phyloP scores from a whole-genome alignment of 495 filamentous ascomycete species.

The Penicillium waksmanii region DNA sequence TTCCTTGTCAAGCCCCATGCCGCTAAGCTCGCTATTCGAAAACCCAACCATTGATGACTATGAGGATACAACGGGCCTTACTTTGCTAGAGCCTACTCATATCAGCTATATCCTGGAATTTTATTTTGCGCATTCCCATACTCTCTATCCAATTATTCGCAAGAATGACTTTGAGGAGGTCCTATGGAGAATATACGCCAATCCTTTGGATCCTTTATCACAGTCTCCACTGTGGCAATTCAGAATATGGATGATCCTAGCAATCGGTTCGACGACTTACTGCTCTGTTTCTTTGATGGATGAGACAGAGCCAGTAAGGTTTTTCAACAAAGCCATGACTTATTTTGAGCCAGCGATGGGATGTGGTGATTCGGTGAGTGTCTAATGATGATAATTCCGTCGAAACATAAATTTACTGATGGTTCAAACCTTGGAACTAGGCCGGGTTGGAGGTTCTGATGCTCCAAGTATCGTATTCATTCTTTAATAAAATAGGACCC shows the following conservation, averaged over 20 bases:
- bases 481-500: constrained; percentile 47
- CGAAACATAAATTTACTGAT: not conserved
- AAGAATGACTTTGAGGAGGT: constrained; percentile 33
- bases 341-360: constrained; percentile 42
- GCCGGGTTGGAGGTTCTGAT: constrained; percentile 42
- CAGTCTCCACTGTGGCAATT: constrained; percentile 38
- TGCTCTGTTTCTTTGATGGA: constrained; percentile 43
- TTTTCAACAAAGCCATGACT: constrained; percentile 42
- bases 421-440: constrained; percentile 21
- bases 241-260: constrained; percentile 46
- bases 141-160: constrained; percentile 42
- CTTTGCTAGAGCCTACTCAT: constrained; percentile 27
- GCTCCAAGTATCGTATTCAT: constrained; percentile 47
- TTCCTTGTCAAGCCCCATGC: constrained; percentile 22
- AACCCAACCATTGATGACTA: constrained; percentile 20
- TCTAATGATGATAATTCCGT: not conserved
- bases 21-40: constrained; percentile 24
- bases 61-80: constrained; percentile 22
- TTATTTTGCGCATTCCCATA: constrained; percentile 48
- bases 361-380: constrained; percentile 38
- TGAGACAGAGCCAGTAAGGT: constrained; percentile 39
- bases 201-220: constrained; percentile 29
- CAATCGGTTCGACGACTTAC: constrained; percentile 43
- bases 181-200: constrained; percentile 31
- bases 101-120: constrained; percentile 37